Conservation (phyloP, 768 basidiomycete species). For the Pilatotrama ljubarskyi region DNA sequence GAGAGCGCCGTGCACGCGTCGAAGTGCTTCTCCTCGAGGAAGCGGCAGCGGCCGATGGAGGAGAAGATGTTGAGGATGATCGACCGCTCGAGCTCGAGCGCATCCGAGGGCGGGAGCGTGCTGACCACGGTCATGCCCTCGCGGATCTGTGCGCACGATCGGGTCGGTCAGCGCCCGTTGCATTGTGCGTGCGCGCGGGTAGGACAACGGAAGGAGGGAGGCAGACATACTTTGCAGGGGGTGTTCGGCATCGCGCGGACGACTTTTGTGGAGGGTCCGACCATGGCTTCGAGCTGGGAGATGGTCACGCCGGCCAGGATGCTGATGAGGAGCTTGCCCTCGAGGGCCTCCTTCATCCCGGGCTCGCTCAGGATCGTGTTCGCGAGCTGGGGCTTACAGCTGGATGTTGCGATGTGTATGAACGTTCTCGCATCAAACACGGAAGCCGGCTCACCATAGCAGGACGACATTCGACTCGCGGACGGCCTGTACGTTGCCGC, state of each 20-base stretch:
- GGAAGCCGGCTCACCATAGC: constrained; percentile 63
- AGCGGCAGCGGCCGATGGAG: constrained; percentile 92
- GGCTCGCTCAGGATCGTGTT: constrained; percentile 66
- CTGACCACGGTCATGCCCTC: constrained; percentile 98
- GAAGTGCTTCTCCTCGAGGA: constrained; percentile 98
- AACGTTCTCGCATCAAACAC: background rate
- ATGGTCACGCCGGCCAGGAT: constrained; percentile 98
- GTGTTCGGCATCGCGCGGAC: constrained; percentile 99
- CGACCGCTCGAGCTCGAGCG: constrained; percentile 59
- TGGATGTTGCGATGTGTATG: constrained; percentile 34
- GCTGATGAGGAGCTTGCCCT: constrained; percentile 91
- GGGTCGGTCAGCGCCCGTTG: background rate
- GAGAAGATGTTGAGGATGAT: constrained; percentile 94
- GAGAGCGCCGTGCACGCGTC: constrained; percentile 97
- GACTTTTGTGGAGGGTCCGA: constrained; percentile 74
- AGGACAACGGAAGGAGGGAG: background rate
- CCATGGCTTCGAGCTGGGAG: constrained; percentile 73
- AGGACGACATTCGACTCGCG: constrained; percentile 80
- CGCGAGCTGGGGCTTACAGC: constrained; percentile 94
- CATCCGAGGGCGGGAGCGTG: constrained; percentile 54
- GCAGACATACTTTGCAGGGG: constrained; percentile 75
- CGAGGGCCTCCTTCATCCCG: constrained; percentile 82
- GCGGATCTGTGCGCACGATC: constrained; percentile 65
- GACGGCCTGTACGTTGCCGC: constrained; percentile 71
- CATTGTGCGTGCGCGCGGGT: background rate